Percentiles rank a stretch among this genome's conserved stretches.
Conservation (phyloP, 495 filamentous ascomycete species). For the Parathielavia appendiculata region DNA sequence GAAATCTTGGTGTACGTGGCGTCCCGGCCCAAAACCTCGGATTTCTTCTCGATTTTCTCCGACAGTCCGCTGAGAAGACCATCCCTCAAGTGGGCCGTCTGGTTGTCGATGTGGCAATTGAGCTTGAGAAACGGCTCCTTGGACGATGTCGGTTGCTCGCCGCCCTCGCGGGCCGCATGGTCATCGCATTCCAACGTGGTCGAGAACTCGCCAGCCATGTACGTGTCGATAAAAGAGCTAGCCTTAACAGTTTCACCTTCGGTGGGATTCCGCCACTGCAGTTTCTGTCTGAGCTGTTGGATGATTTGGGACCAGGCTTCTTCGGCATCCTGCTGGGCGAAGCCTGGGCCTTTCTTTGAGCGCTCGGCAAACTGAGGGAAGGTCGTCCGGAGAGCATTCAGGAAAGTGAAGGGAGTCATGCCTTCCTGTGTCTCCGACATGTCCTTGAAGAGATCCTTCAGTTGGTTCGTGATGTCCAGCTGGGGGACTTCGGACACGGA, state of each 20-base stretch:
- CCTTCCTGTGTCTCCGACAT: slow-evolving; percentile 91
- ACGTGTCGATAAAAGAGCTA: slow-evolving; percentile 80
- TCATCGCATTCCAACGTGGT: slow-evolving; percentile 80
- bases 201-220: slow-evolving; percentile 74
- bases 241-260: slow-evolving; percentile 41
- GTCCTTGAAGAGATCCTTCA: slow-evolving; percentile 84
- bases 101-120: slow-evolving; percentile 83
- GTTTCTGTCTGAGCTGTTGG: slow-evolving; percentile 72
- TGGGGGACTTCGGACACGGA: slow-evolving; percentile 33
- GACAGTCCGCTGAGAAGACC: slow-evolving; percentile 74
- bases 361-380: slow-evolving; percentile 95
- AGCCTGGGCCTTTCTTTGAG: slow-evolving; percentile 73
- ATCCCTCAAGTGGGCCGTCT: slow-evolving; percentile 84
- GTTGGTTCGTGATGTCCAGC: slow-evolving; percentile 70
- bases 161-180: slow-evolving; percentile 63
- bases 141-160: slow-evolving; percentile 60
- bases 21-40: slow-evolving; percentile 69
- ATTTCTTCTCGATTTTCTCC: slow-evolving; percentile 88
- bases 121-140: slow-evolving; percentile 85
- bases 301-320: slow-evolving; percentile 98
- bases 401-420: slow-evolving; percentile 78
- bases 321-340: slow-evolving; percentile 94
- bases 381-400: slow-evolving; percentile 69
- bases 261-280: slow-evolving; percentile 55
- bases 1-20: slow-evolving; percentile 84